A percentile compares a stretch with the other conserved stretches of the same genome.
Conservation (phyloP, 441 rosid genomes). For the Isatis lusitanica region DNA sequence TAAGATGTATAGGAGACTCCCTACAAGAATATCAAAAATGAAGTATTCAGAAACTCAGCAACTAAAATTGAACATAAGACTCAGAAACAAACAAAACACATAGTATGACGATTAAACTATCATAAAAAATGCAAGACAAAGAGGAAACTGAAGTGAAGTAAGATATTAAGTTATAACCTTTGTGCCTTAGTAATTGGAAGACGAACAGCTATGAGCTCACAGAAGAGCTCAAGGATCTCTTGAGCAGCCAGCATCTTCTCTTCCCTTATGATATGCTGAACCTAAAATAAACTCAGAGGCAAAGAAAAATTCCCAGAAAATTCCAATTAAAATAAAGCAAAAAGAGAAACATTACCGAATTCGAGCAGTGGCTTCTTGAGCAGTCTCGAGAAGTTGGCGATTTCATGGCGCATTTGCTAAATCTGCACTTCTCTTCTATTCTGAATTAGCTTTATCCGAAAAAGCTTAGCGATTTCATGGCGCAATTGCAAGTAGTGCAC, state of each 20-base stretch:
- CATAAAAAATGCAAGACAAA: neutral
- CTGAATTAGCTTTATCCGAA: slow-evolving; percentile 76
- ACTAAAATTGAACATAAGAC: neutral
- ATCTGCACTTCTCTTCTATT: slow-evolving; percentile 91
- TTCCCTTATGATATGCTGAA: slow-evolving; percentile 92
- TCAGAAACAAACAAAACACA: neutral
- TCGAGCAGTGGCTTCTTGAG: slow-evolving; percentile 99
- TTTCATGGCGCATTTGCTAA: slow-evolving; percentile 89
- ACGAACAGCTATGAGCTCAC: slow-evolving; percentile 68
- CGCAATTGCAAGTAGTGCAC: too few relatives aligned
- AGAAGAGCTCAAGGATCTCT: neutral
- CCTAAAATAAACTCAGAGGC: slow-evolving; percentile 43
- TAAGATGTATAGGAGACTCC: slow-evolving; percentile 94
- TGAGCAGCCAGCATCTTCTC: slow-evolving; percentile 99
- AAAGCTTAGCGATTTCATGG: too few relatives aligned
- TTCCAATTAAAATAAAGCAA: neutral
- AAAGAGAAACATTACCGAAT: slow-evolving; percentile 55
- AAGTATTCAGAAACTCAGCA: neutral
- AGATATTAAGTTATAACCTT: slow-evolving; percentile 46
- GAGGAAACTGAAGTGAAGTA: neutral
- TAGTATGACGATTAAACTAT: too few relatives aligned
- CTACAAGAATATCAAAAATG: slow-evolving; percentile 36
- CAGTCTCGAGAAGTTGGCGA: slow-evolving; percentile 93
- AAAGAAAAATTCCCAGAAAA: neutral
- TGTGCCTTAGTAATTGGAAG: slow-evolving; percentile 87